Evolutionary conservation across 1,284 basidiomycete species (phyloP).

Genomic region (Peniophora sp.): DNA sequence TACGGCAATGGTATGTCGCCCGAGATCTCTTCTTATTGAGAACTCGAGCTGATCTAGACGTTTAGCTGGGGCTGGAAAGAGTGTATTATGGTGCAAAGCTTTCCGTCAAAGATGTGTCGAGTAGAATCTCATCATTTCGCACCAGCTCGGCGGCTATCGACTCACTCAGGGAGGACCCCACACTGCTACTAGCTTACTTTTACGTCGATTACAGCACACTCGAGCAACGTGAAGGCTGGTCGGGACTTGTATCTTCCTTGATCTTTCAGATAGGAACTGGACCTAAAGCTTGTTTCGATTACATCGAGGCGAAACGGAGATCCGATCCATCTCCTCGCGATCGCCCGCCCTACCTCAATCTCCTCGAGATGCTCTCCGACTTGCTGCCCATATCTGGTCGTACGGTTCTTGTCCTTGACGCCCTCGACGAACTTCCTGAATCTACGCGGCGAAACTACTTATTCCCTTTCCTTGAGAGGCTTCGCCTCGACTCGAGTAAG

Average conservation of each 20-base stretch:
- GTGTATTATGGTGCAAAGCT: slow-evolving; percentile 2
- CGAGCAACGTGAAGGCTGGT: no score
- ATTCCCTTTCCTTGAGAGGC: background rate
- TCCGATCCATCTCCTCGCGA: no score
- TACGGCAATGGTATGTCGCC: slow-evolving; percentile 3
- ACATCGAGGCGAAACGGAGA: no score
- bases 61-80: slow-evolving; percentile 5
- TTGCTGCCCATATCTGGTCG: background rate
- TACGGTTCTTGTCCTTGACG: background rate
- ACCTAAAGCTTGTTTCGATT: no score
- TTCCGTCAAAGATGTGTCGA: background rate
- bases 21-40: background rate
- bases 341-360: background rate
- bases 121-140: background rate
- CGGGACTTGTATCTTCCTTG: no score
- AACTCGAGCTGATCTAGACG: background rate
- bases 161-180: no score
- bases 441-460: background rate
- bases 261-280: no score
- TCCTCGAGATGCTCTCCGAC: background rate
- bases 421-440: background rate
- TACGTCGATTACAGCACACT: no score
- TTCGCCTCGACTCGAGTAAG: no score
- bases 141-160: no score
- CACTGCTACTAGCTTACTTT: no score